Evolutionary conservation across 2,329 filamentous ascomycete species (phyloP).

Genomic region (Aspergillus unguis): DNA sequence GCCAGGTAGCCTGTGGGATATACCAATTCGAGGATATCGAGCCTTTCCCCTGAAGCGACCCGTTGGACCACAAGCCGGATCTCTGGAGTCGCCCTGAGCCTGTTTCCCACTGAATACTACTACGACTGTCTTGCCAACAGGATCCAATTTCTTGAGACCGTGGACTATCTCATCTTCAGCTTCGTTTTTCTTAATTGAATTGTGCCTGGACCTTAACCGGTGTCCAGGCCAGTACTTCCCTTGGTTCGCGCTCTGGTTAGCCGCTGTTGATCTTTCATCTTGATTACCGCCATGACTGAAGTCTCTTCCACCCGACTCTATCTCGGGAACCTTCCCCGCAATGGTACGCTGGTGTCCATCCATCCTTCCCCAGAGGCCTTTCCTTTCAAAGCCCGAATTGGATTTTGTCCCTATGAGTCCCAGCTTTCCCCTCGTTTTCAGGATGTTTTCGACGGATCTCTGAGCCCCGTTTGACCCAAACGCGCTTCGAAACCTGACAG

Average conservation of each 20-base stretch:
- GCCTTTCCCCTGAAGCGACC: constrained; percentile 6
- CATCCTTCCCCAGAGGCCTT: constrained; percentile 25
- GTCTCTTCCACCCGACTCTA: constrained; percentile 95
- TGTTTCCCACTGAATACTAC: neutral
- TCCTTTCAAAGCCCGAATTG: constrained; percentile 20
- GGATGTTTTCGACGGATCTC: constrained; percentile 17
- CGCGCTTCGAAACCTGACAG: constrained; percentile 6
- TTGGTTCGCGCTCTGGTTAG: constrained; percentile 6
- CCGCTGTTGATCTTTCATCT: constrained; percentile 7
- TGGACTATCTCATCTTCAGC: neutral
- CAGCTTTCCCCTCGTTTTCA: constrained; percentile 9
- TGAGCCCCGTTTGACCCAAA: constrained; percentile 14
- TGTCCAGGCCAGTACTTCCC: constrained; percentile 3
- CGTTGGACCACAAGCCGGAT: constrained; percentile 12
- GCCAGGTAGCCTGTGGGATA: neutral
- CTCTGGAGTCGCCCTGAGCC: constrained; percentile 5
- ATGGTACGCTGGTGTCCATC: constrained; percentile 63
- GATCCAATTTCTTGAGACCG: constrained; percentile 7
- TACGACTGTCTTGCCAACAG: neutral
- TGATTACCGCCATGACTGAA: constrained; percentile 63
- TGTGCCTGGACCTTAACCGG: neutral
- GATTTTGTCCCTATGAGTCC: constrained; percentile 15
- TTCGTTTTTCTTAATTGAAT: neutral
- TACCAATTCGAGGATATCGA: constrained; percentile 1
- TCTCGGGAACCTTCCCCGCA: constrained; percentile 93